phyloP scores from a whole-genome alignment of 2,329 filamentous ascomycete species.

The Thielaviopsis musarum region DNA sequence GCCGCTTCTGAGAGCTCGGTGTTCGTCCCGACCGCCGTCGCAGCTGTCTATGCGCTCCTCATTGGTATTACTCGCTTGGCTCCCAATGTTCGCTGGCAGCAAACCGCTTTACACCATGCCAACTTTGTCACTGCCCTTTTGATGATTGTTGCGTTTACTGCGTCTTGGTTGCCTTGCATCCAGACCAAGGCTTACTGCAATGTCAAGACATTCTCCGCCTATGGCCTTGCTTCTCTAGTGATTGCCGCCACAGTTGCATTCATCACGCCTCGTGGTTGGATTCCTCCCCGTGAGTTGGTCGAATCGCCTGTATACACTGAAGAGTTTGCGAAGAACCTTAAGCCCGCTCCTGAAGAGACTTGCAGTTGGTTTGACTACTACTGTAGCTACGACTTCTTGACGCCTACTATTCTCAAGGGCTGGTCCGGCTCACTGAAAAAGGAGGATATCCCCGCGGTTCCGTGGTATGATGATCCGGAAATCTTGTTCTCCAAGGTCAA shows the following conservation, averaged over 20 bases:
- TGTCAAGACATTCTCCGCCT: constrained; percentile 10
- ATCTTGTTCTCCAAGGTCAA: constrained; percentile 28
- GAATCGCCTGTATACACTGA: constrained; percentile 5
- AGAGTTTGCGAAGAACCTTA: not conserved
- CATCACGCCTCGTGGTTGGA: constrained; percentile 33
- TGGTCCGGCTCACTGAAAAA: constrained; percentile 27
- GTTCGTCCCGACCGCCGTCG: constrained; percentile 22
- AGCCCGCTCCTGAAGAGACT: constrained; percentile 33
- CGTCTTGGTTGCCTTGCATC: constrained; percentile 28
- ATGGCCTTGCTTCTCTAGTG: constrained; percentile 17
- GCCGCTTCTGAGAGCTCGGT: constrained; percentile 20
- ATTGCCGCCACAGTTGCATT: constrained; percentile 25
- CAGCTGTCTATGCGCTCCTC: constrained; percentile 25
- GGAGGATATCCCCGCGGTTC: constrained; percentile 30
- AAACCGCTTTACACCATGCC: constrained; percentile 27
- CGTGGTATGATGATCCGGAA: constrained; percentile 38
- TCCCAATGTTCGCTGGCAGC: constrained; percentile 20
- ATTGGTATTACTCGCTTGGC: constrained; percentile 29
- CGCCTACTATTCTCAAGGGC: constrained; percentile 31
- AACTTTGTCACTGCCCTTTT: constrained; percentile 27
- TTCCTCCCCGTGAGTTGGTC: constrained; percentile 21
- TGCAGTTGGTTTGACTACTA: constrained; percentile 37
- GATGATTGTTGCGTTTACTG: constrained; percentile 21
- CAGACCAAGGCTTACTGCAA: constrained; percentile 20
- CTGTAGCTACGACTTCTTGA: constrained; percentile 34